Conservation (phyloP, 768 basidiomycete genomes). For the Auriscalpium microsporum region DNA sequence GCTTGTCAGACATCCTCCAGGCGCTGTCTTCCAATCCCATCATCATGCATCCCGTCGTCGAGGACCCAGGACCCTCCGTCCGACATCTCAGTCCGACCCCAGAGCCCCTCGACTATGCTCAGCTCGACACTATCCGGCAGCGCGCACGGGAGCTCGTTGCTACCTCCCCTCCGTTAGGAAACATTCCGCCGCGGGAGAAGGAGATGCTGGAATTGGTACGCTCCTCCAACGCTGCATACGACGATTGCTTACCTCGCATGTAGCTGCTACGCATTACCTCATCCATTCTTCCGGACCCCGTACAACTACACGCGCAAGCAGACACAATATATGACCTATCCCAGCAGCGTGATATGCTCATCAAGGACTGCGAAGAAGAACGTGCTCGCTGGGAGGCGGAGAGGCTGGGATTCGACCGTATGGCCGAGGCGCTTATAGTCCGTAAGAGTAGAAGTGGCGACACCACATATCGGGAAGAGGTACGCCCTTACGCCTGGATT, state of each 20-base stretch:
- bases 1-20: conserved; percentile 50
- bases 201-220: conserved; percentile 51
- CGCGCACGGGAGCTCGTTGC: conserved; percentile 38
- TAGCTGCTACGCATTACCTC: conserved; percentile 44
- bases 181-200: conserved; percentile 31
- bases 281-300: conserved; percentile 28
- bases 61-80: conserved; percentile 12
- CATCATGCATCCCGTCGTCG: conserved; percentile 18
- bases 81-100: conserved; percentile 22
- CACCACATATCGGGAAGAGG: conserved; percentile 34
- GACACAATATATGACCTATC: conserved; percentile 48
- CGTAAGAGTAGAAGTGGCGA: conserved; percentile 35
- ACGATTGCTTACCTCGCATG: conserved; percentile 1
- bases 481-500: conserved; percentile 19
- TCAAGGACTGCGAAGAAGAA: conserved; percentile 47
- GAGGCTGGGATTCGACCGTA: conserved; percentile 54
- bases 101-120: conserved; percentile 35
- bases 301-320: conserved; percentile 50
- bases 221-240: neutral
- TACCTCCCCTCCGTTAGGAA: conserved; percentile 16
- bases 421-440: conserved; percentile 55
- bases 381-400: conserved; percentile 55
- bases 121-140: conserved; percentile 41
- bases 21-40: conserved; percentile 43
- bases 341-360: conserved; percentile 49